Evolutionary conservation across 768 basidiomycete species (phyloP).

Genomic region (Strobilomyces dryophilus): DNA sequence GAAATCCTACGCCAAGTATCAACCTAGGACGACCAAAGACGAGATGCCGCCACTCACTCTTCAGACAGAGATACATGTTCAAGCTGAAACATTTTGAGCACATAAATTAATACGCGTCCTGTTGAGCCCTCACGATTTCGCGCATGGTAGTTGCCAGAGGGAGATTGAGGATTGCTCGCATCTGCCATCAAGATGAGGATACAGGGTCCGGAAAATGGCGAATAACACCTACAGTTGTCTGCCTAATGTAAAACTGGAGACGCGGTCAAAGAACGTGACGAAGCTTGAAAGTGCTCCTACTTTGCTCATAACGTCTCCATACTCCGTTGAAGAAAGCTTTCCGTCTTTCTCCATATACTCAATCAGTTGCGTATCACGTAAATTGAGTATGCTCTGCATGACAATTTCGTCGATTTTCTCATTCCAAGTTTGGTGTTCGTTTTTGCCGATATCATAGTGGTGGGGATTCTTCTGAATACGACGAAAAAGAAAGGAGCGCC

Average conservation of each 20-base stretch:
- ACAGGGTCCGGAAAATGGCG: background rate
- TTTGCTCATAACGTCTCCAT: constrained; percentile 86
- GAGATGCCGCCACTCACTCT: constrained; percentile 45
- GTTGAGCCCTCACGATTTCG: constrained; percentile 53
- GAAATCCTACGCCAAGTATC: constrained; percentile 46
- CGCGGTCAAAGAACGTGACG: constrained; percentile 1
- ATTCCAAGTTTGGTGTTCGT: constrained; percentile 58
- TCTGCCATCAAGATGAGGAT: constrained; percentile 39
- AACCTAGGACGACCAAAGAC: background rate
- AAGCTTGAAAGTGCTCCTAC: constrained; percentile 33
- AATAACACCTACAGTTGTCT: constrained; percentile 50
- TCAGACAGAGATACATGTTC: constrained; percentile 61
- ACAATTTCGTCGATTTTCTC: constrained; percentile 71
- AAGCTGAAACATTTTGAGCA: constrained; percentile 39
- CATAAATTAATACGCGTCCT: background rate
- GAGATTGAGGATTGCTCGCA: constrained; percentile 60
- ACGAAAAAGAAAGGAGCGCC: constrained; percentile 80
- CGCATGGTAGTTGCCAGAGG: constrained; percentile 51
- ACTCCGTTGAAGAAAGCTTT: constrained; percentile 61
- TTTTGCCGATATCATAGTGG: constrained; percentile 65
- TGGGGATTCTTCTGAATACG: constrained; percentile 81
- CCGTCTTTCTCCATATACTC: constrained; percentile 39
- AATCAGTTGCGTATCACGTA: constrained; percentile 62
- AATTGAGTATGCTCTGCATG: constrained; percentile 53
- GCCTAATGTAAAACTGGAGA: constrained; percentile 68